Conservation (phyloP, 1,139 yeast genomes). For the Pichia sp. region DNA sequence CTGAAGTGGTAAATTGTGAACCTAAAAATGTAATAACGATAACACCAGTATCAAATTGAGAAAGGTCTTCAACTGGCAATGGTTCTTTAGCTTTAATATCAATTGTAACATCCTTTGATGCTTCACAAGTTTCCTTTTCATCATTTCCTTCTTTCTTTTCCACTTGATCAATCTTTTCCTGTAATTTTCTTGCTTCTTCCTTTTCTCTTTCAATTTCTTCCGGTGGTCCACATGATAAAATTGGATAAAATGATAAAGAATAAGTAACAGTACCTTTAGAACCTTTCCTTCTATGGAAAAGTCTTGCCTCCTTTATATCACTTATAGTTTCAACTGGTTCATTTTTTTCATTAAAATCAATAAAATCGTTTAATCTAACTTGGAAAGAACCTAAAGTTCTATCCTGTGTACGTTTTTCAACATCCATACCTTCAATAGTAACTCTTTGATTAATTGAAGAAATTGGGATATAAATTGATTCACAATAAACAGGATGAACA, state of each 20-base stretch:
- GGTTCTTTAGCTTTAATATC: constrained; percentile 45
- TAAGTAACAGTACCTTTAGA: constrained; percentile 76
- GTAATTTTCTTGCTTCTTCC: constrained; percentile 19
- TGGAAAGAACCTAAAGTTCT: constrained; percentile 81
- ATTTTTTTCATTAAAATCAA: constrained; percentile 61
- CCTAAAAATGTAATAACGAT: constrained; percentile 59
- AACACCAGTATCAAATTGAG: constrained; percentile 66
- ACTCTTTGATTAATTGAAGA: constrained; percentile 75
- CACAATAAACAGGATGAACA: constrained; percentile 79
- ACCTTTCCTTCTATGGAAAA: constrained; percentile 61
- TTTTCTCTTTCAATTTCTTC: constrained; percentile 60
- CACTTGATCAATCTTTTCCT: constrained; percentile 19
- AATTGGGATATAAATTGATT: constrained; percentile 71
- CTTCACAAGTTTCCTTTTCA: constrained; percentile 22
- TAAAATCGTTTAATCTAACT: constrained; percentile 57
- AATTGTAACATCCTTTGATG: constrained; percentile 30
- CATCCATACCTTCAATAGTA: constrained; percentile 88
- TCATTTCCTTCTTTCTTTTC: constrained; percentile 27
- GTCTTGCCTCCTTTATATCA: constrained; percentile 49
- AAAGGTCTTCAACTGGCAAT: constrained; percentile 55
- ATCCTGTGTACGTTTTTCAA: constrained; percentile 67
- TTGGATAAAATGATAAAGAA: constrained; percentile 73
- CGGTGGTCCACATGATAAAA: constrained; percentile 66
- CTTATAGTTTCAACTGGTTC: constrained; percentile 56
- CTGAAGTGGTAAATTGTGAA: constrained; percentile 46